Evolutionary conservation across 1,139 yeast genomes (phyloP).

Genomic region (Debaryomyces fabryi): DNA sequence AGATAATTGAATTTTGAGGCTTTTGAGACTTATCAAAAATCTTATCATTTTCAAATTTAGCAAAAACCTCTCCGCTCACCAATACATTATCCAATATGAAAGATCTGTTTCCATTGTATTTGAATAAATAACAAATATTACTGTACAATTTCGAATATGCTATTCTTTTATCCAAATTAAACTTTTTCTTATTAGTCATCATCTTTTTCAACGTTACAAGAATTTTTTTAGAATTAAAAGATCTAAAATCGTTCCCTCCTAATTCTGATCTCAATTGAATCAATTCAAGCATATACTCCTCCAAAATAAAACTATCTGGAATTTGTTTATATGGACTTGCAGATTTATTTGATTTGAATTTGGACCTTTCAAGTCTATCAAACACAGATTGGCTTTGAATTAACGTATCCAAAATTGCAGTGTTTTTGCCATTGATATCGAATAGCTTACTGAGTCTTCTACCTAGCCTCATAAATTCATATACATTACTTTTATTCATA

Average conservation of each 20-base stretch:
- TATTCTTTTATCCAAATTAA: constrained; percentile 20
- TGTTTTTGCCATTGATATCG: constrained; percentile 31
- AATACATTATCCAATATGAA: constrained; percentile 42
- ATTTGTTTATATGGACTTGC: constrained; percentile 30
- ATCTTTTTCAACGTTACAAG: constrained; percentile 19
- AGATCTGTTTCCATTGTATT: constrained; percentile 34
- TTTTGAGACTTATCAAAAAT: constrained; percentile 10
- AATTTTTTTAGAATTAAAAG: constrained; percentile 13
- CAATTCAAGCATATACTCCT: constrained; percentile 39
- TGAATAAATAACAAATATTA: constrained; percentile 36
- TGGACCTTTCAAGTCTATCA: constrained; percentile 24
- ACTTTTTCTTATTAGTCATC: constrained; percentile 15
- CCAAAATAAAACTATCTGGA: constrained; percentile 40
- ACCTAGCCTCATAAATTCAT: constrained; percentile 24
- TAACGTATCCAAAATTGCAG: constrained; percentile 37
- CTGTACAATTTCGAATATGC: constrained; percentile 32
- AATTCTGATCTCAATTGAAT: constrained; percentile 27
- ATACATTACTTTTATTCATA: constrained; percentile 21
- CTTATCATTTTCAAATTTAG: constrained; percentile 26
- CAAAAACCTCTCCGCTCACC: constrained; percentile 31
- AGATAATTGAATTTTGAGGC: constrained; percentile 16
- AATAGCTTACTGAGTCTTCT: constrained; percentile 27
- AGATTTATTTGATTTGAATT: background rate
- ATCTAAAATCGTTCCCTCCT: constrained; percentile 22
- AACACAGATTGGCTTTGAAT: constrained; percentile 29